Evolutionary conservation across 2,329 filamentous ascomycete species (phyloP), one percentile per base, ranked within the genome.

Genomic region (Cercospora zeina): DNA sequence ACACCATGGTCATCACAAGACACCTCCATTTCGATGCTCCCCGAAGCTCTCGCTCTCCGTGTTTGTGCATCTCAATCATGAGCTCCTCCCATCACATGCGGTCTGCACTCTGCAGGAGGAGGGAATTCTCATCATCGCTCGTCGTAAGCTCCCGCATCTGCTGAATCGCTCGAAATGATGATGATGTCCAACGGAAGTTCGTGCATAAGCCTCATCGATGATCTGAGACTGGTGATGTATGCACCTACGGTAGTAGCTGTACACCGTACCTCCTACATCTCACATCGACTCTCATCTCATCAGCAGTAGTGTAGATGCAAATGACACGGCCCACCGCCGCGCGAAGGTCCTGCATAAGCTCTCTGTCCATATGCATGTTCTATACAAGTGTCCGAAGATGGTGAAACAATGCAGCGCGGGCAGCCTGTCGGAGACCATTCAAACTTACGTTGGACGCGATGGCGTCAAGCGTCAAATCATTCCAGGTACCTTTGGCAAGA

Each of bases 381-480:
- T 47, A 47, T 14, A 55, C 53, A 55, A 55, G 21, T 37, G 53
- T 55, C 36, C 54, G 19, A 21, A 54, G 30, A 49, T 58, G 37
- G 37, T 49, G 55, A 58, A 49, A 50, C 39, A 31, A 34, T 45
- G 47, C 55, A 34, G 27, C 55, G 31, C 54, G 54, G 54, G 33
- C n/a, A 36, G 33, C 45, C 39, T 45, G 39, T 45, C 39, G 30
- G 16, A 58, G 27, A 36, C 55, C 39, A 58, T 24, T 24, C 16
- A 36, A 58, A 58, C 55, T 36, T 58, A 50, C 55, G 39, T 34
- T 42, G 31, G 33, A 49, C 55, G 47, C 55, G 39, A 58, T 49
- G 30, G 39, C 39, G 55, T 50, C 37, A 49, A 50, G 37, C 47
- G 30, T 45, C 30, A 58, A 50, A 30, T 31, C 14, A 21, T 21